Base-by-base conservation (phyloP, 179 eudicot species). In the Patellifolia procumbens region DNA sequence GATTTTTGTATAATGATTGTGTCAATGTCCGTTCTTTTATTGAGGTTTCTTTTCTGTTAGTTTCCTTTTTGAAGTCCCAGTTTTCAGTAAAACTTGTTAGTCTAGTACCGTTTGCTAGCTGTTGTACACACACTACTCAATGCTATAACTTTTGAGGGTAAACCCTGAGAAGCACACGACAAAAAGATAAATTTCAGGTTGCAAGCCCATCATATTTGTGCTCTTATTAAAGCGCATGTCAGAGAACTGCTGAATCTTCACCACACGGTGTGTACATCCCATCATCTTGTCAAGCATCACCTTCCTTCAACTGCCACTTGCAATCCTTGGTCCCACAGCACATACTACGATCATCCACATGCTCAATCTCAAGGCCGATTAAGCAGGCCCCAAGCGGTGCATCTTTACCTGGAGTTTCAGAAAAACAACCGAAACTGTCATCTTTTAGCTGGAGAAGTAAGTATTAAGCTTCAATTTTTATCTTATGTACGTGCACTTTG, bases 341-440 rank as follows among this genome's bases (percentile, higher is more conserved):
- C 76, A 84, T 55, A 34, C 83, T 81, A 28, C 65, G 64, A 59
- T 81, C 87, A 69, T 84, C 82, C n/a, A 84, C 61, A 12, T 81
- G 85, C 70, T 84, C 82, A 1, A 84, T 81, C 15, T 84, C 81
- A 39, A 84, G 79, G 43, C 87, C 84, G 19, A 84, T 79, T 61
- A 84, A 81, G 85, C 87, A 81, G n/a, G 82, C 81, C 11, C 87
- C 87, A 0, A 81, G 71, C 13, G 84, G 79, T 58, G 81, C 83
- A 19, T 84, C 84, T 72, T 1, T 78, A 75, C 76, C 87, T 81
- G 76, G 0, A 17, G 10, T 35, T n/a, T 70, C 15, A 77, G 17
- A 7, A 70, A 10, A 32, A 10, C 34, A 52, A 29, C 10, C 4
- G 2, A 13, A 42, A 60, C 20, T 17, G 22, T 32, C 26, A 55